Conservation (phyloP, 495 filamentous ascomycete genomes). For the Penicillium herquei region DNA sequence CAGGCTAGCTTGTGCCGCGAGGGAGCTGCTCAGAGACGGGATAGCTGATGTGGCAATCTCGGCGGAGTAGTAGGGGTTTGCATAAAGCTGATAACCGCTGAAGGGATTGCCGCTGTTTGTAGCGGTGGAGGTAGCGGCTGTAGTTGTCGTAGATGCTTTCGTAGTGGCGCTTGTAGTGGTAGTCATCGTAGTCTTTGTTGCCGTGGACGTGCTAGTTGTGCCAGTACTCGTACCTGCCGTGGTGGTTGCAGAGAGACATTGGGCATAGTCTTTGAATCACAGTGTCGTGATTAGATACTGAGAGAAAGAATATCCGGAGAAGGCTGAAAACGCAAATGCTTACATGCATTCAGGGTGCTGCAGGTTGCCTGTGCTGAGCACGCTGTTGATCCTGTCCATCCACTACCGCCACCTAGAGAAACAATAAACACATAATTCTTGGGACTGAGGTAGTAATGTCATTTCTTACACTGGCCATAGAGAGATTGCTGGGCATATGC, state of each 20-base stretch:
- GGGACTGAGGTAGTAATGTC: neutral
- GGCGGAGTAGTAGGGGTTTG: slow-evolving; percentile 58
- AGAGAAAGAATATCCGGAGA: neutral
- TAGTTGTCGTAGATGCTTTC: slow-evolving; percentile 3
- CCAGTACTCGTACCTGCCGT: neutral
- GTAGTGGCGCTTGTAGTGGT: neutral
- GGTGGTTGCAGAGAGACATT: slow-evolving; percentile 7
- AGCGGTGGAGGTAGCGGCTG: slow-evolving; percentile 14
- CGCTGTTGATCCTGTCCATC: slow-evolving; percentile 9
- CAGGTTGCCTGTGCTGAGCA: slow-evolving; percentile 13
- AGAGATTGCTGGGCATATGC: slow-evolving; percentile 8
- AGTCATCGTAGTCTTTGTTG: slow-evolving; percentile 5
- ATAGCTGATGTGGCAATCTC: slow-evolving; percentile 52
- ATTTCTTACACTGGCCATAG: slow-evolving; percentile 9
- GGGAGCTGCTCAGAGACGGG: slow-evolving; percentile 42
- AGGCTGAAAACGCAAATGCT: neutral
- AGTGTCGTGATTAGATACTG: neutral
- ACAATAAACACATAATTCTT: neutral
- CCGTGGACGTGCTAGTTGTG: neutral
- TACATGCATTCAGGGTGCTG: slow-evolving; percentile 13
- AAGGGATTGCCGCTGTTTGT: slow-evolving; percentile 51
- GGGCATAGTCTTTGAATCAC: slow-evolving; percentile 8
- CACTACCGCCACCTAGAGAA: slow-evolving; percentile 12
- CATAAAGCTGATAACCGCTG: slow-evolving; percentile 51
- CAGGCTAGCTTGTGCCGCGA: slow-evolving; percentile 38